These are phyloP conservation scores for Austroboletus eburneus DNA, from an alignment of 768 basidiomycete genomes.

Conservation along the genomic window DNA sequence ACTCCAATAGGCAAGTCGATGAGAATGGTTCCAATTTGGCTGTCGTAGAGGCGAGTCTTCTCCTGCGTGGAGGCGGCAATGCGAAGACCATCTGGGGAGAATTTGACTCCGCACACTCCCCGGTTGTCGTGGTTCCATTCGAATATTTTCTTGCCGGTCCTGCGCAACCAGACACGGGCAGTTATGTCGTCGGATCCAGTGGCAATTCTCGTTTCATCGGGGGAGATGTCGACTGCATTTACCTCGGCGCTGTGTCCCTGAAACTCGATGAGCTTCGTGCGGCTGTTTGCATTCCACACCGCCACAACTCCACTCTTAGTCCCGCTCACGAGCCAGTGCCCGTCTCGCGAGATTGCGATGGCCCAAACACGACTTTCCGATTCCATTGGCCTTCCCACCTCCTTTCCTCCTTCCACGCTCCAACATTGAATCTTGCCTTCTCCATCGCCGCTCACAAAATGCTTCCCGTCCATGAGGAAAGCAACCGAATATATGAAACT, in stretches of 20 bases:
- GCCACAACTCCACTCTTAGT: not conserved
- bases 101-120: no score
- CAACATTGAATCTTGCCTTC: not conserved
- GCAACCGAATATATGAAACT: not conserved
- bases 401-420: not conserved
- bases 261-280: no score
- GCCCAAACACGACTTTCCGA: not conserved
- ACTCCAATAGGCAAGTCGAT: not conserved
- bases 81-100: no score
- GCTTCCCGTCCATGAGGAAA: not conserved
- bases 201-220: no score
- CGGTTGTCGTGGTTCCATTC: no score
- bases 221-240: no score
- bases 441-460: not conserved
- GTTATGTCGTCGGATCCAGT: no score
- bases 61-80: no score
- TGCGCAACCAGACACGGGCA: no score
- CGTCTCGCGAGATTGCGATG: no score
- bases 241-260: no score
- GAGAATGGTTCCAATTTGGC: not conserved
- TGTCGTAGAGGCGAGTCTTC: not conserved
- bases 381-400: not conserved
- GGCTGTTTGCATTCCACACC: not conserved
- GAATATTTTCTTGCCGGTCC: no score
- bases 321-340: not conserved